Base-by-base conservation (phyloP, 768 basidiomycete species). In the Tubosaeta sp. region DNA sequence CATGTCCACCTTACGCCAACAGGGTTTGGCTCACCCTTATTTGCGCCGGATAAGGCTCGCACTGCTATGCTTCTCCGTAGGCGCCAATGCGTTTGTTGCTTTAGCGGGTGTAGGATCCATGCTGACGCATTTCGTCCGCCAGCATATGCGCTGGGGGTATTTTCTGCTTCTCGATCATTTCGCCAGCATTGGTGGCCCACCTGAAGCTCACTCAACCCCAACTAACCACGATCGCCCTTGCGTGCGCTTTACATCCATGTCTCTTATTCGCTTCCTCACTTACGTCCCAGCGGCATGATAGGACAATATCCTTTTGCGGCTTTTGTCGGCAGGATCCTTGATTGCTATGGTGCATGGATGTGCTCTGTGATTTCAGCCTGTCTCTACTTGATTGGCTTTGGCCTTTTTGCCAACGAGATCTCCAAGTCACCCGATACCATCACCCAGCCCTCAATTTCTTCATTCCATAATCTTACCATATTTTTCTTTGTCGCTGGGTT, bases 121-220 rank as follows among this genome's bases (percentile, higher is more conserved):
- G 26, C 34, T 48, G 34, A 60, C 16, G 33, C 16, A 11, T 3
- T 26, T 19, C 41, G 10, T 17, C 32, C 22, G 1, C 29, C 52
- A 90, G 88, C n/a, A 67, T 90, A 55, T 84, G 77, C 56, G 86
- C 86, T 0, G 88, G 88, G n/a, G 86, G 84, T 31, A 78, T 91
- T 53, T 89, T 88, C 71, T 84, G 79, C 43, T 90, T 91, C 62
- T 87, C 90, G 17, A 73, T 91, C 6, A 70, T 91, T 37, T 82
- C 88, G 1, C 84, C 88, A 7, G 72, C 76, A 1, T 65, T 91
- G 52, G 80, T 79, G 5, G 64, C 74, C 17, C 78, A 78, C 58
- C 71, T 83, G 59, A 83, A 83, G 62, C 72, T 91, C 48, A 79
- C 79, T 11, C 89, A 91, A 63, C 81, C 86, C 6, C 89, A 92